Evolutionary conservation across 768 basidiomycete genomes (phyloP).

Genomic region (Collybia sp.): DNA sequence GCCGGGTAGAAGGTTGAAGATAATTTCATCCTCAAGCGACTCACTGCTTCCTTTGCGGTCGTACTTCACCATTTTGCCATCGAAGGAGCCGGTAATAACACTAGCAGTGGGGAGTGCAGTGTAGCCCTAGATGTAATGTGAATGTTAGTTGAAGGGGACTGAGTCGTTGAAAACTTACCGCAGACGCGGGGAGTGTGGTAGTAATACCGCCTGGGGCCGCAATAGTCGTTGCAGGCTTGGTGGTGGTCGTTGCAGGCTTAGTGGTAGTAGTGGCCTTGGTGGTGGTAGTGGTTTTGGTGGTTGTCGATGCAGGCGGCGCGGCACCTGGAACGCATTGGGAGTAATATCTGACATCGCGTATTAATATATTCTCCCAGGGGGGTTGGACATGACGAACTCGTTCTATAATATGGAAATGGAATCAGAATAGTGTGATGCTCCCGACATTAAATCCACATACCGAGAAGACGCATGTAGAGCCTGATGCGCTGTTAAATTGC

Average conservation of each 20-base stretch:
- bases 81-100: slow-evolving; percentile 21
- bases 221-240: slow-evolving; percentile 10
- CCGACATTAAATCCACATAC: slow-evolving; percentile 3
- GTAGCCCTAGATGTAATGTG: slow-evolving; percentile 16
- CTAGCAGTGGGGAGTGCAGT: slow-evolving; percentile 21
- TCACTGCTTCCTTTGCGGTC: slow-evolving; percentile 23
- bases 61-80: slow-evolving; percentile 21
- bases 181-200: slow-evolving; percentile 19
- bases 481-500: slow-evolving; percentile 5
- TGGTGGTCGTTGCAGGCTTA: slow-evolving; percentile 8
- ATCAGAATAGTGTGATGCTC: too few species aligned
- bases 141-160: background rate
- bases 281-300: slow-evolving; percentile 5
- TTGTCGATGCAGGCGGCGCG: slow-evolving; percentile 1
- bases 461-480: slow-evolving; percentile 12
- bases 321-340: slow-evolving; percentile 12
- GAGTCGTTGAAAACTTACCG: slow-evolving; percentile 10
- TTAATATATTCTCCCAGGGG: too few species aligned
- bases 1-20: background rate
- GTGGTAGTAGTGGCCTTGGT: slow-evolving; percentile 8
- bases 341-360: slow-evolving; percentile 6
- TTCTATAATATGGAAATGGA: slow-evolving; percentile 1
- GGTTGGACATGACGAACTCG: slow-evolving; percentile 1
- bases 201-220: slow-evolving; percentile 14
- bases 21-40: background rate